Conservation (phyloP, 768 basidiomycete genomes). For the Tephrocybe sp. region DNA sequence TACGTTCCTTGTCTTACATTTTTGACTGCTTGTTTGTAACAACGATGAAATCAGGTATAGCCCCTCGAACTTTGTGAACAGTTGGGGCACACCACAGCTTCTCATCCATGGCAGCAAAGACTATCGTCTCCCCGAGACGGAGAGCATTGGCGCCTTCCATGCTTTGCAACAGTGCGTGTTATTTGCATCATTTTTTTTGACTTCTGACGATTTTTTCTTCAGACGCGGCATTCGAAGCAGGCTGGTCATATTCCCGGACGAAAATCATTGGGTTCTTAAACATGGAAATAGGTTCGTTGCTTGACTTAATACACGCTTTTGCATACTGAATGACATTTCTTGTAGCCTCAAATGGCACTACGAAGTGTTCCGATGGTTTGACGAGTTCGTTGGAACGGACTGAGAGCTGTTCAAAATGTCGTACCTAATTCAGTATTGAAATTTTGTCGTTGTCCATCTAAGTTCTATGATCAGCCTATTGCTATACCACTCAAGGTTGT, state of each 20-base stretch:
- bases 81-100: constrained; percentile 86
- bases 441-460: no score
- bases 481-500: no score
- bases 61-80: constrained; percentile 77
- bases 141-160: constrained; percentile 83
- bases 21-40: neutral
- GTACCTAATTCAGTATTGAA: no score
- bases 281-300: constrained; percentile 67
- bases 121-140: constrained; percentile 83
- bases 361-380: constrained; percentile 92
- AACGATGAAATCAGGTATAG: constrained; percentile 49
- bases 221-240: constrained; percentile 75
- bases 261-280: constrained; percentile 91
- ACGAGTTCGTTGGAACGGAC: constrained; percentile 55
- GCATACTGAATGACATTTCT: neutral
- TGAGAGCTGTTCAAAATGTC: no score
- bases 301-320: neutral
- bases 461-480: no score
- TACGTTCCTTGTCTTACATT: constrained; percentile 27
- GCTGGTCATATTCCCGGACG: constrained; percentile 82
- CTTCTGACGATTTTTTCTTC: neutral
- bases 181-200: neutral
- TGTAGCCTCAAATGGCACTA: constrained; percentile 89
- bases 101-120: constrained; percentile 88
- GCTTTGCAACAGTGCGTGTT: constrained; percentile 75